Percentiles rank a stretch among this genome's conserved stretches.
These are phyloP conservation scores for Colletotrichum liaoningense DNA, from an alignment of 2,329 filamentous ascomycete genomes.

Conservation along the genomic window DNA sequence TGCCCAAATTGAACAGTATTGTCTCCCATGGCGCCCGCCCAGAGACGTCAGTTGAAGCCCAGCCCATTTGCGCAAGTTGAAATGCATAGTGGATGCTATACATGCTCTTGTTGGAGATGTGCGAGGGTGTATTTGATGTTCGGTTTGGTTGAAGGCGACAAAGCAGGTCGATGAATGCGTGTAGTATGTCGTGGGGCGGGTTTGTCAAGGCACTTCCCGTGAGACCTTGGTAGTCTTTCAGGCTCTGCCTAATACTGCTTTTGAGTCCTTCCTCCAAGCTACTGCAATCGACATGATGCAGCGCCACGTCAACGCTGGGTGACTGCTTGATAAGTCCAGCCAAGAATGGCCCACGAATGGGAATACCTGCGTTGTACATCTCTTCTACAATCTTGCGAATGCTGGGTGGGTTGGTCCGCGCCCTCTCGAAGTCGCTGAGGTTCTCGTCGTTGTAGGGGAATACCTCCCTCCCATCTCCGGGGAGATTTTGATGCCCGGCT, in stretches of 20 bases:
- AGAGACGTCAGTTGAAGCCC: not conserved
- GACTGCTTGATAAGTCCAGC: conserved; percentile 27
- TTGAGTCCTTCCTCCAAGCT: conserved; percentile 6
- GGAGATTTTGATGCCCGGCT: conserved; percentile 32
- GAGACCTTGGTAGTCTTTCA: not conserved
- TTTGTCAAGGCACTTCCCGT: not conserved
- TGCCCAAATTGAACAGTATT: conserved; percentile 19
- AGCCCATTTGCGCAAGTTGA: conserved; percentile 6
- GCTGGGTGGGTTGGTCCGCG: conserved; percentile 70
- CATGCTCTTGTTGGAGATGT: not conserved
- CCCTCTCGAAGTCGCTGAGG: conserved; percentile 73
- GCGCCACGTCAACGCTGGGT: conserved; percentile 33
- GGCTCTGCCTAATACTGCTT: not conserved
- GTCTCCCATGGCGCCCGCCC: conserved; percentile 27
- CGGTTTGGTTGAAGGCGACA: conserved; percentile 29
- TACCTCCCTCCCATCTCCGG: conserved; percentile 45
- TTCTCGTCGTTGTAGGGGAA: conserved; percentile 54
- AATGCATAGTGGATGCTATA: conserved; percentile 19
- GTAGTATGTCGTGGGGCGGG: conserved; percentile 46
- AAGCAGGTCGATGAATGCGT: conserved; percentile 16
- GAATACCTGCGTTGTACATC: conserved; percentile 64
- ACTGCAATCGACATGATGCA: conserved; percentile 44
- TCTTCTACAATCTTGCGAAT: conserved; percentile 67
- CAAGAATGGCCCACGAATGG: conserved; percentile 37
- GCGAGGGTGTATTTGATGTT: not conserved